Conservation (phyloP, 1,284 basidiomycete species). For the Kalmanozyma brasiliensis region DNA sequence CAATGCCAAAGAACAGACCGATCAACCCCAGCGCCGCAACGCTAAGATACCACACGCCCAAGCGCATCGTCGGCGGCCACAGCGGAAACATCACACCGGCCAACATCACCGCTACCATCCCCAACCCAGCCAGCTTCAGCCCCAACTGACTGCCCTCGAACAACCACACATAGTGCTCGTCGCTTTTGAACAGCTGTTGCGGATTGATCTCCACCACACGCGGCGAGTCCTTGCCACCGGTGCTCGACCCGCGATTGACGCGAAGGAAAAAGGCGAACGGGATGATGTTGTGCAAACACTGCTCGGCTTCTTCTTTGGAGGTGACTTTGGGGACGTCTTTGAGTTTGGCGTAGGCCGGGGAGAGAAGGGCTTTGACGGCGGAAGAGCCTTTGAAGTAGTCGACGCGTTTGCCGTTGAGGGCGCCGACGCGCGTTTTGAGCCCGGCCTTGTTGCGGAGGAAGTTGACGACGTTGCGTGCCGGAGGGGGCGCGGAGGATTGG, state of each 20-base stretch:
- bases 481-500: constrained; percentile 58
- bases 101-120: constrained; percentile 92
- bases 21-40: constrained; percentile 88
- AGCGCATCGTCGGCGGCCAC: constrained; percentile 91
- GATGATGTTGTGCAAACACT: constrained; percentile 78
- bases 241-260: constrained; percentile 73
- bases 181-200: constrained; percentile 75
- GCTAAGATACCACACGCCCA: constrained; percentile 95
- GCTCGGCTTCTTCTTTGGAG: constrained; percentile 80
- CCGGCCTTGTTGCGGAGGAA: constrained; percentile 72
- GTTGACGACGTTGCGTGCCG: constrained; percentile 58
- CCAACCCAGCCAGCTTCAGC: constrained; percentile 88
- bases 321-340: constrained; percentile 74
- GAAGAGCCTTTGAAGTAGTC: constrained; percentile 90
- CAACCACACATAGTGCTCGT: constrained; percentile 85
- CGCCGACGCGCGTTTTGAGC: constrained; percentile 87
- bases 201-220: constrained; percentile 75
- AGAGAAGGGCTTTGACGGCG: constrained; percentile 86
- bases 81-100: constrained; percentile 99
- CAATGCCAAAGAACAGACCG: constrained; percentile 88
- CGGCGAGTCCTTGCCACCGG: constrained; percentile 51
- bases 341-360: constrained; percentile 88
- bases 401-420: constrained; percentile 90
- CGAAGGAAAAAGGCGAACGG: constrained; percentile 72
- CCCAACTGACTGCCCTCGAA: constrained; percentile 93